Percentiles rank a stretch among this genome's conserved stretches.
These are phyloP conservation scores for Podospora australis DNA, from an alignment of 495 filamentous ascomycete genomes.

Conservation along the genomic window DNA sequence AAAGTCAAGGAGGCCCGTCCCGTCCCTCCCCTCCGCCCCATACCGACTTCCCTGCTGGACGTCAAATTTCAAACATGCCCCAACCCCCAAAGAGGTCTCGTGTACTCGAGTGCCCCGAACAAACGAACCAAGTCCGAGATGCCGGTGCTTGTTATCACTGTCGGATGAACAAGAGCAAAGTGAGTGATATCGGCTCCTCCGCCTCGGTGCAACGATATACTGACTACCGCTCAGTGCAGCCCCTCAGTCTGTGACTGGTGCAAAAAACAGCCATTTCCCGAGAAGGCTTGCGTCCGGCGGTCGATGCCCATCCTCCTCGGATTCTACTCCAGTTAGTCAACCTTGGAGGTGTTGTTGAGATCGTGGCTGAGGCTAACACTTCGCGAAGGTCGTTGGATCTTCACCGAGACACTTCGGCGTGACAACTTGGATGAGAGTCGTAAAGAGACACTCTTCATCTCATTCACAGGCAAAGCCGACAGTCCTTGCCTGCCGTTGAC, in stretches of 20 bases:
- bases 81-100: too few species aligned
- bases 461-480: constrained; percentile 3
- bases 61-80: too few species aligned
- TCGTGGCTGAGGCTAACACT: constrained; percentile 3
- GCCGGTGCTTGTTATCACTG: constrained; percentile 14
- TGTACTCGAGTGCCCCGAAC: constrained; percentile 7
- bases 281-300: constrained; percentile 6
- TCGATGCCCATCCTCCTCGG: background rate
- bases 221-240: constrained; percentile 8
- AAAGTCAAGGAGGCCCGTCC: background rate
- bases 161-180: constrained; percentile 10
- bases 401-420: constrained; percentile 1
- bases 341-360: too few species aligned
- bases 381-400: constrained; percentile 15
- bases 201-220: background rate
- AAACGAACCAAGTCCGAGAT: constrained; percentile 20
- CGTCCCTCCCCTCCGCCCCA: background rate
- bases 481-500: constrained; percentile 6
- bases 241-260: constrained; percentile 2
- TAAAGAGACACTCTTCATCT: background rate
- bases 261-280: background rate
- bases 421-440: constrained; percentile 1
- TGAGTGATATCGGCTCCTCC: background rate
- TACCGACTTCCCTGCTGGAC: constrained; percentile 1
- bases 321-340: too few species aligned